Percentiles rank a stretch among this genome's conserved stretches.
These are phyloP conservation scores for Erucastrum elatum DNA, from an alignment of 345 rosid genomes.

Conservation along the genomic window DNA sequence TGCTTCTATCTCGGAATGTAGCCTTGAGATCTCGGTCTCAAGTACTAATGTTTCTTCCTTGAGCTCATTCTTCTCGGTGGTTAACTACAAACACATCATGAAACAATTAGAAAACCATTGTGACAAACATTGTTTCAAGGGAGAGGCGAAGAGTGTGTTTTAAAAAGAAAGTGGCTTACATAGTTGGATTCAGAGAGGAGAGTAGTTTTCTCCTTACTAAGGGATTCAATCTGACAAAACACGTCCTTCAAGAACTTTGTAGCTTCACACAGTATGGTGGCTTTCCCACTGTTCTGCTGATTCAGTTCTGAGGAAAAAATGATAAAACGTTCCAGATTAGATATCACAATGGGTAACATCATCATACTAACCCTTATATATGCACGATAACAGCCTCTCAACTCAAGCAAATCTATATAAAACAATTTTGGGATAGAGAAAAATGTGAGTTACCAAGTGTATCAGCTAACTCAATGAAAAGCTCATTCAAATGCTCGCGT, in stretches of 20 bases:
- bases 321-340: not conserved
- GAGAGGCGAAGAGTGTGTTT: not conserved
- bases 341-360: conserved; percentile 3
- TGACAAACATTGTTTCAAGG: not conserved
- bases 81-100: conserved; percentile 48
- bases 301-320: conserved; percentile 47
- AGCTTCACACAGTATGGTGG: conserved; percentile 68
- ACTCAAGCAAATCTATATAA: not conserved
- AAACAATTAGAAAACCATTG: not conserved
- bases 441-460: conserved; percentile 62
- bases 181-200: conserved; percentile 78
- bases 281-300: conserved; percentile 81
- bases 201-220: conserved; percentile 67
- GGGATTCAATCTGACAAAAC: conserved; percentile 62
- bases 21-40: conserved; percentile 56
- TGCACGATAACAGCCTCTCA: not conserved
- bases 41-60: conserved; percentile 75
- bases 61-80: conserved; percentile 75
- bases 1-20: conserved; percentile 55
- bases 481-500: conserved; percentile 93
- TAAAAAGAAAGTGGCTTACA: conserved; percentile 44
- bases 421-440: not conserved
- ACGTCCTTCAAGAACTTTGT: conserved; percentile 72
- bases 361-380: not conserved
- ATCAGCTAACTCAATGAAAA: conserved; percentile 70